Percentiles rank a stretch among this genome's conserved stretches.
Conservation (phyloP, 1,139 yeast species). For the Scheffersomyces quercinus region DNA sequence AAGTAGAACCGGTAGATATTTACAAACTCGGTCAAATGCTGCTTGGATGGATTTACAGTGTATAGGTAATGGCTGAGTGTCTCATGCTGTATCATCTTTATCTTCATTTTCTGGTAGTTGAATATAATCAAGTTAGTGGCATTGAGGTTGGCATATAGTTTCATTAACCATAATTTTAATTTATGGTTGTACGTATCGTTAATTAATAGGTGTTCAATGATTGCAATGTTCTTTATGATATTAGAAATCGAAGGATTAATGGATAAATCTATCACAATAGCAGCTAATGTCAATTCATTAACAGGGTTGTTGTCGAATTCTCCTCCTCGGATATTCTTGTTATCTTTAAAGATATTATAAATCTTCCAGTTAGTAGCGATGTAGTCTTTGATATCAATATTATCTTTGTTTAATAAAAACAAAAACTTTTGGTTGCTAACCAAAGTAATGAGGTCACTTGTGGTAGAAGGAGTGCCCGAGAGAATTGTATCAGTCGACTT, state of each 20-base stretch:
- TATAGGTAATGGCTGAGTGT: constrained; percentile 61
- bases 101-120: constrained; percentile 55
- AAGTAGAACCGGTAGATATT: constrained; percentile 48
- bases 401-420: constrained; percentile 17
- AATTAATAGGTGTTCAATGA: constrained; percentile 47
- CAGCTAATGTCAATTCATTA: constrained; percentile 61
- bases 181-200: constrained; percentile 67
- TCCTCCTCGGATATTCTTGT: constrained; percentile 21
- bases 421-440: constrained; percentile 55
- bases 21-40: constrained; percentile 26
- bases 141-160: constrained; percentile 63
- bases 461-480: constrained; percentile 11
- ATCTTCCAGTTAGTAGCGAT: constrained; percentile 28
- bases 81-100: constrained; percentile 81
- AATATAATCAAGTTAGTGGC: constrained; percentile 49
- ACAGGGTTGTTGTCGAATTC: constrained; percentile 67
- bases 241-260: constrained; percentile 8
- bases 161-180: constrained; percentile 68
- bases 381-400: constrained; percentile 12
- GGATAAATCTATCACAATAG: constrained; percentile 24
- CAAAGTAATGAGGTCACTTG: constrained; percentile 35
- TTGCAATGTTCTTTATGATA: constrained; percentile 33
- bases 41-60: constrained; percentile 32
- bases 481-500: constrained; percentile 8
- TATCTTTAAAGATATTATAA: constrained; percentile 34